Evolutionary conservation across 305 asterid genomes (phyloP).

Genomic region (Fraxinus floribunda): DNA sequence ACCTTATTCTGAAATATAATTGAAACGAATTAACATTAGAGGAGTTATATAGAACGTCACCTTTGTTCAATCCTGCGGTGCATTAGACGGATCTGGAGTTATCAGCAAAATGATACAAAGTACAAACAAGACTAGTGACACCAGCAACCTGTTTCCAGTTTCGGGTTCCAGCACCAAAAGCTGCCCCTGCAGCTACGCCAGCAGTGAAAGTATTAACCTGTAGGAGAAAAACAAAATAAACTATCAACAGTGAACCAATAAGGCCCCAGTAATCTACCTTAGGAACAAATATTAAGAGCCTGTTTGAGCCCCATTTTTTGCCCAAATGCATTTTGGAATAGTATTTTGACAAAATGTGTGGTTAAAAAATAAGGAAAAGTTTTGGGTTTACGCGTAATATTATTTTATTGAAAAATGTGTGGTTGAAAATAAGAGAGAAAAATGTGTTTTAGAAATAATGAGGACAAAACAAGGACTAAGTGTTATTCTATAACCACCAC

Average conservation of each 20-base stretch:
- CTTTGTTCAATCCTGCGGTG: constrained; percentile 18
- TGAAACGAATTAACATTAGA: not conserved
- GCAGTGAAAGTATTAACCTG: constrained; percentile 72
- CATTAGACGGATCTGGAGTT: constrained; percentile 39
- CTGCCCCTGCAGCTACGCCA: constrained; percentile 79
- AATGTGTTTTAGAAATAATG: too few relatives aligned
- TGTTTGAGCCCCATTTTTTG: too few relatives aligned
- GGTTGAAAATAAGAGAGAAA: too few relatives aligned
- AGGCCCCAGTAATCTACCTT: not conserved
- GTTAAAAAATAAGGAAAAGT: too few relatives aligned
- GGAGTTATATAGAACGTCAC: not conserved
- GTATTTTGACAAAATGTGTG: too few relatives aligned
- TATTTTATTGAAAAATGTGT: too few relatives aligned
- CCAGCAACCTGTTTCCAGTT: constrained; percentile 87
- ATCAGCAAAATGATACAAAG: constrained; percentile 41
- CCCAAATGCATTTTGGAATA: too few relatives aligned
- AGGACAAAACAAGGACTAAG: not conserved
- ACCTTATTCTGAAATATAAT: not conserved
- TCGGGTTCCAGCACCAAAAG: constrained; percentile 66
- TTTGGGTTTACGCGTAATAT: too few relatives aligned
- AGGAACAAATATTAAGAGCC: not conserved
- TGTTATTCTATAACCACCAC: not conserved
- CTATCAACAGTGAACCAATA: not conserved
- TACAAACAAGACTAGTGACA: constrained; percentile 58
- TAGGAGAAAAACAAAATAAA: constrained; percentile 14